Conservation (phyloP, 208 protist species). For the Blastocrithidia nonstop region DNA sequence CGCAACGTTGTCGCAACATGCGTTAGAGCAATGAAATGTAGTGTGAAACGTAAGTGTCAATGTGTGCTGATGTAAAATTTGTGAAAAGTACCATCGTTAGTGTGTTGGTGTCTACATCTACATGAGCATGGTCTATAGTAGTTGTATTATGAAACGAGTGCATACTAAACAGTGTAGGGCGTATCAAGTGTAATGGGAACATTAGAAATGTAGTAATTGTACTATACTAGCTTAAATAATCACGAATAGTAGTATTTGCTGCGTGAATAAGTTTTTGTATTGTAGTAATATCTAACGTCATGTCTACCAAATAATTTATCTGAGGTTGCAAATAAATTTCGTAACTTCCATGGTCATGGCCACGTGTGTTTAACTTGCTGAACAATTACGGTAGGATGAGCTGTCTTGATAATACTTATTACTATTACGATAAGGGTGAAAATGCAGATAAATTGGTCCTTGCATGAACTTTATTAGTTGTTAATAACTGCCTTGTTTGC, state of each 20-base stretch:
- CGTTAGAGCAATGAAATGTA: too few species aligned
- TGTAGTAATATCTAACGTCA: too few species aligned
- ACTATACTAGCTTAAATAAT: conserved; percentile 19
- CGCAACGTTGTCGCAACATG: too few species aligned
- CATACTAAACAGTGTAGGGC: conserved; percentile 45
- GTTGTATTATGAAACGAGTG: conserved; percentile 22
- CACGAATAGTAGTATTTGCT: too few species aligned
- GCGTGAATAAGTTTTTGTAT: too few species aligned
- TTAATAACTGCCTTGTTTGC: too few species aligned
- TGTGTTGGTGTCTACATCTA: conserved; percentile 45
- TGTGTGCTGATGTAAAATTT: conserved; percentile 13
- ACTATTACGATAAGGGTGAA: too few species aligned
- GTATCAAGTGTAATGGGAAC: conserved; percentile 55
- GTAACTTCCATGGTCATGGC: conserved; percentile 24
- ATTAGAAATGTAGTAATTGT: conserved; percentile 34
- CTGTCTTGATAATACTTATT: too few species aligned
- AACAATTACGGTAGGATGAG: conserved; percentile 12
- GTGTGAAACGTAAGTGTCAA: too few species aligned
- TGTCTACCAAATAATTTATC: too few species aligned
- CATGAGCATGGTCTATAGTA: conserved; percentile 23
- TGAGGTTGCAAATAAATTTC: conserved; percentile 14
- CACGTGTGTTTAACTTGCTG: conserved; percentile 14
- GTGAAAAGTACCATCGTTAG: conserved; percentile 40
- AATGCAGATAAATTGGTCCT: too few species aligned
- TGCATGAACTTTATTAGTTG: too few species aligned